Evolutionary conservation across 2,329 filamentous ascomycete species (phyloP).

Genomic region (Pseudocercospora eumusae): DNA sequence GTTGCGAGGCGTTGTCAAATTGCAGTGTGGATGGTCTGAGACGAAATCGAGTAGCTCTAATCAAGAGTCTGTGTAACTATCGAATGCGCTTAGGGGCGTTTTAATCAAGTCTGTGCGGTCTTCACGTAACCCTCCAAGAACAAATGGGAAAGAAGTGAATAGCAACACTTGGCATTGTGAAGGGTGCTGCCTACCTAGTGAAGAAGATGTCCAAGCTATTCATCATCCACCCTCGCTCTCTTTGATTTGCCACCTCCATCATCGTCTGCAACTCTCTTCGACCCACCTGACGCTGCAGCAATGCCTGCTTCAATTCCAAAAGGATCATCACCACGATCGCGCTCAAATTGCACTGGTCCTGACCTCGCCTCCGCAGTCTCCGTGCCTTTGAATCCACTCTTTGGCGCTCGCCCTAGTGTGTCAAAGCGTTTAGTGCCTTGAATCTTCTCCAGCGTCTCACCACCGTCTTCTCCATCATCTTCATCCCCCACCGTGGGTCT

Average conservation of each 20-base stretch:
- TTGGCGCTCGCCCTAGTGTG: slow-evolving; percentile 72
- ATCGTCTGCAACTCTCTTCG: slow-evolving; percentile 74
- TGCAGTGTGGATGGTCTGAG: neutral
- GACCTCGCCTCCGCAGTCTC: slow-evolving; percentile 80
- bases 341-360: slow-evolving; percentile 95
- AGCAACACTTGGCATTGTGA: neutral
- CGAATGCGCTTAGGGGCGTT: neutral
- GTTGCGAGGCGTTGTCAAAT: neutral
- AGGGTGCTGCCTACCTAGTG: neutral
- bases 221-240: slow-evolving; percentile 75
- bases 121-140: neutral
- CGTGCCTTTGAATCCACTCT: slow-evolving; percentile 84
- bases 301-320: slow-evolving; percentile 96
- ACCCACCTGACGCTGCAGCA: slow-evolving; percentile 67
- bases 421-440: slow-evolving; percentile 85
- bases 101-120: neutral
- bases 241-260: slow-evolving; percentile 62
- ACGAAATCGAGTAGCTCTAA: neutral
- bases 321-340: slow-evolving; percentile 73
- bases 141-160: neutral
- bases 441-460: slow-evolving; percentile 81
- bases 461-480: slow-evolving; percentile 70
- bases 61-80: neutral
- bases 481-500: slow-evolving; percentile 71
- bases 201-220: slow-evolving; percentile 40